phyloP scores from a whole-genome alignment of 495 filamentous ascomycete genomes.

The Xylaria flabelliformis region DNA sequence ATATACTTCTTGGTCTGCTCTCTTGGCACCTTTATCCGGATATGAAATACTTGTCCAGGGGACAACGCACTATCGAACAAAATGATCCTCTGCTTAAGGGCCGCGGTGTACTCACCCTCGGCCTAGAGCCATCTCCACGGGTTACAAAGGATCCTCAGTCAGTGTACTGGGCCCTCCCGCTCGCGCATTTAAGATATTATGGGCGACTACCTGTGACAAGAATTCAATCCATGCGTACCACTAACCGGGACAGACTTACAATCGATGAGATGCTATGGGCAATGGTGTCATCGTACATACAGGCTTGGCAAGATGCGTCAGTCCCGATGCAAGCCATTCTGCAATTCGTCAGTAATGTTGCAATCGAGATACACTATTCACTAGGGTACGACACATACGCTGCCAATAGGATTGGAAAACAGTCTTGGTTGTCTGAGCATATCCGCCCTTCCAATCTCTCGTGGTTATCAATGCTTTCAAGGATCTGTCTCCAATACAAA shows the following conservation, averaged over 20 bases:
- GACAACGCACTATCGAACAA: slow-evolving; percentile 23
- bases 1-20: slow-evolving; percentile 41
- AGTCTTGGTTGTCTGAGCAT: not conserved
- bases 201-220: slow-evolving; percentile 29
- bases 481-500: slow-evolving; percentile 10
- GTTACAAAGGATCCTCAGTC: slow-evolving; percentile 23
- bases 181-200: slow-evolving; percentile 44
- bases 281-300: slow-evolving; percentile 13
- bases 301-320: slow-evolving; percentile 7
- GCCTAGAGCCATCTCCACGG: slow-evolving; percentile 9
- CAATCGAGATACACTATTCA: slow-evolving; percentile 17
- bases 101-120: slow-evolving; percentile 15
- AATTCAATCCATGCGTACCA: slow-evolving; percentile 1
- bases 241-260: slow-evolving; percentile 15
- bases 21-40: slow-evolving; percentile 52
- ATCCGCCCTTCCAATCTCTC: not conserved
- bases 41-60: slow-evolving; percentile 31
- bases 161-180: slow-evolving; percentile 43
- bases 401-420: too few relatives aligned
- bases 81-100: slow-evolving; percentile 31
- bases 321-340: not conserved
- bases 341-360: slow-evolving; percentile 18
- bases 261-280: slow-evolving; percentile 18
- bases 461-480: slow-evolving; percentile 16
- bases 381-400: slow-evolving; percentile 2